Evolutionary conservation across 495 filamentous ascomycete species (phyloP).

Genomic region (Penicillium atrosanguineum): DNA sequence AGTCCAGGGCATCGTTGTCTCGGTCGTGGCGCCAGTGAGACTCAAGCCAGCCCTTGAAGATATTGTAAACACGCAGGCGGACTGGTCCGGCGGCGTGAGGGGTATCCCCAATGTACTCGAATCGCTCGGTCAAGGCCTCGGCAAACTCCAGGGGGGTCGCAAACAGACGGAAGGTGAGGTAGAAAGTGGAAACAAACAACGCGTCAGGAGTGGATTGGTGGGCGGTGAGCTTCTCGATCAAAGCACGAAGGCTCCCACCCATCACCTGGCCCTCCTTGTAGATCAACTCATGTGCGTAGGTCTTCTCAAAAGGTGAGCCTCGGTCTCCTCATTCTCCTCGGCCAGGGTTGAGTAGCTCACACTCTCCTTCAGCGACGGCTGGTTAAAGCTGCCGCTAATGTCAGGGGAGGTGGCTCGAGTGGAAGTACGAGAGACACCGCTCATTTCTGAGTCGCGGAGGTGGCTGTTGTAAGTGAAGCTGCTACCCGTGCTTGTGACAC

Average conservation of each 20-base stretch:
- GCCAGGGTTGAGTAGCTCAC: conserved; percentile 60
- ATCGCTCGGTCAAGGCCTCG: conserved; percentile 78
- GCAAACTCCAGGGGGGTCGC: conserved; percentile 79
- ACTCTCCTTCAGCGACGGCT: conserved; percentile 52
- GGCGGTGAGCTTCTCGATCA: conserved; percentile 90
- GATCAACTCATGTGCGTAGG: conserved; percentile 84
- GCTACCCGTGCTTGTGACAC: conserved; percentile 54
- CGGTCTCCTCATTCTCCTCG: conserved; percentile 73
- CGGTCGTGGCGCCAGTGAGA: conserved; percentile 86
- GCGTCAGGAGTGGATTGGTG: conserved; percentile 92
- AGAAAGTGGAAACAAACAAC: conserved; percentile 91
- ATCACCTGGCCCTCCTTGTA: conserved; percentile 96
- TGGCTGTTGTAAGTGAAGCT: conserved; percentile 74
- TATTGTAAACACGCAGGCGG: conserved; percentile 88
- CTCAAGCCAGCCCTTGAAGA: conserved; percentile 96
- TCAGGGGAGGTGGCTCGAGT: conserved; percentile 92
- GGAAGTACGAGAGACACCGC: conserved; percentile 75
- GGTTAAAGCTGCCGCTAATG: conserved; percentile 37
- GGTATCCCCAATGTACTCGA: conserved; percentile 83
- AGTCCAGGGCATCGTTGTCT: conserved; percentile 69
- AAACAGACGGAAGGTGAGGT: conserved; percentile 95
- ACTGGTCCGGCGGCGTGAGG: conserved; percentile 72
- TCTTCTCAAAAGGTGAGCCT: conserved; percentile 79
- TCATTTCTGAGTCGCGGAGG: conserved; percentile 76
- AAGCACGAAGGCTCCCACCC: conserved; percentile 83